Evolutionary conservation across 2,329 filamentous ascomycete species (phyloP).

Genomic region (Penicillium sp.): DNA sequence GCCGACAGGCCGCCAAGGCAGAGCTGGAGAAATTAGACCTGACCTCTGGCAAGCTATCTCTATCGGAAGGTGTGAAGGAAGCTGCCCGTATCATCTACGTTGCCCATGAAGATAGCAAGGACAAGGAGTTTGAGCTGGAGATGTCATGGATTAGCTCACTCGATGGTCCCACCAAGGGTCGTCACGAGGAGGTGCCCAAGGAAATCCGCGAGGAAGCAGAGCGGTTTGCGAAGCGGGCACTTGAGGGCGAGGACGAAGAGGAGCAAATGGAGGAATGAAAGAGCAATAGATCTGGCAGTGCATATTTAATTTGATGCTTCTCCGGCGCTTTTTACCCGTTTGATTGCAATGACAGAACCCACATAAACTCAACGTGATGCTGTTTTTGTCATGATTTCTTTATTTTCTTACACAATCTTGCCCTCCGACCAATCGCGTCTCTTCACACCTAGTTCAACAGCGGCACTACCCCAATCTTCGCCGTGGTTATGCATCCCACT

Average conservation of each 20-base stretch:
- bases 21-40: slow-evolving; percentile 98
- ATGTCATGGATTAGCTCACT: slow-evolving; percentile 95
- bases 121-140: slow-evolving; percentile 99
- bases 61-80: slow-evolving; percentile 90
- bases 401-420: slow-evolving; percentile 46
- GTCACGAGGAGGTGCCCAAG: slow-evolving; percentile 90
- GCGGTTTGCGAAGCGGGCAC: slow-evolving; percentile 82
- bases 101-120: slow-evolving; percentile 98
- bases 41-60: slow-evolving; percentile 70
- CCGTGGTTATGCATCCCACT: slow-evolving; percentile 79
- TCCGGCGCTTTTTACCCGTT: background rate
- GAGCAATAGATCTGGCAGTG: slow-evolving; percentile 19
- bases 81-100: slow-evolving; percentile 96
- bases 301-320: slow-evolving; percentile 20
- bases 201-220: slow-evolving; percentile 89
- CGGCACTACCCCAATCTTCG: slow-evolving; percentile 91
- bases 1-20: slow-evolving; percentile 92
- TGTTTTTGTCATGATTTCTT: background rate
- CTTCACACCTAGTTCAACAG: slow-evolving; percentile 92
- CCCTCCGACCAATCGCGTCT: slow-evolving; percentile 79
- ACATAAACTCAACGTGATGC: background rate
- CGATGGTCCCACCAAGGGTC: slow-evolving; percentile 86
- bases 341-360: background rate
- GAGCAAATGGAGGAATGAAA: slow-evolving; percentile 89
- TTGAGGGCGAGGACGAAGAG: slow-evolving; percentile 81